A percentile compares a stretch with the other conserved stretches of the same genome.
phyloP scores from a whole-genome alignment of 192 early-diverging fungal genomes.

The Dissophora ornata region DNA sequence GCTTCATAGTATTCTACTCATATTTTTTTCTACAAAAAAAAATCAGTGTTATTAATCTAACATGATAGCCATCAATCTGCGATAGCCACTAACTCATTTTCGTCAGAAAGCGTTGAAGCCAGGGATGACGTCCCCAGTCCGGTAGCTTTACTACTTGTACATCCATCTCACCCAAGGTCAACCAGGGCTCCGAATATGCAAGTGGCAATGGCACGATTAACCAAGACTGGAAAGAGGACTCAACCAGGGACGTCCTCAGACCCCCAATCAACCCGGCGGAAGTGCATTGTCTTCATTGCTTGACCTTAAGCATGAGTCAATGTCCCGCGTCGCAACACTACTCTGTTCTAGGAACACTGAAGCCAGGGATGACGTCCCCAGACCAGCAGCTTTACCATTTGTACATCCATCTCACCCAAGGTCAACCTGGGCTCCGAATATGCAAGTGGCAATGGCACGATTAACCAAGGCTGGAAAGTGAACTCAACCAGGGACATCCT shows the following conservation, averaged over 20 bases:
- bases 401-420: conserved; percentile 23
- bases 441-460: conserved; percentile 25
- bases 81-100: no score
- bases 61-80: no score
- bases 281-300: conserved; percentile 28
- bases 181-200: conserved; percentile 27
- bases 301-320: conserved; percentile 31
- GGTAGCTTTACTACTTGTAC: conserved; percentile 28
- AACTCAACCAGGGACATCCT: conserved; percentile 28
- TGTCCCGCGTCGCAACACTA: conserved; percentile 39
- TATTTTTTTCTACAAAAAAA: no score
- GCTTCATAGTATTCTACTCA: no score
- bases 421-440: conserved; percentile 34
- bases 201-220: conserved; percentile 32
- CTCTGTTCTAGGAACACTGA: no score
- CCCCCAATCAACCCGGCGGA: conserved; percentile 31
- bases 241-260: conserved; percentile 32
- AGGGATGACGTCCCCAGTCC: conserved; percentile 16
- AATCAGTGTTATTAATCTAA: no score
- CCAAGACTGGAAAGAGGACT: conserved; percentile 47
- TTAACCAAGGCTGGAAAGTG: conserved; percentile 47
- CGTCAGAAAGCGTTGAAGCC: conserved; percentile 18
- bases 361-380: conserved; percentile 19
- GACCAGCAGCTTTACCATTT: conserved; percentile 26
- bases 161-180: conserved; percentile 25